Evolutionary conservation across 176 grass and related monocot species (phyloP).

Genomic region (Oryza australiensis): DNA sequence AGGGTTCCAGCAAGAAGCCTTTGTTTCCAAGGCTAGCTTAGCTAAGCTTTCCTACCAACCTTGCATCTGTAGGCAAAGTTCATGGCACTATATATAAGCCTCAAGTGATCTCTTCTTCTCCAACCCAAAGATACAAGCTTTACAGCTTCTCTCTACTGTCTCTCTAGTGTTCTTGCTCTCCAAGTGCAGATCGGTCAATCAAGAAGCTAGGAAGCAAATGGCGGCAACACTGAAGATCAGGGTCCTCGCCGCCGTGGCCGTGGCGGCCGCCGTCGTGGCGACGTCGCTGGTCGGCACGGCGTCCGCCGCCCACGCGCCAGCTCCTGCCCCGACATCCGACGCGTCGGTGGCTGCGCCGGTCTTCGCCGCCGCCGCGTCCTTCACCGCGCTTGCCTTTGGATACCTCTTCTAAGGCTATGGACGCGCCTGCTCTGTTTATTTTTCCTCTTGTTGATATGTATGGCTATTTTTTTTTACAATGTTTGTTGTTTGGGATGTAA

Average conservation of each 20-base stretch:
- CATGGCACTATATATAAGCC: not conserved
- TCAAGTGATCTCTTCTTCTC: not conserved
- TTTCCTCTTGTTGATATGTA: not conserved
- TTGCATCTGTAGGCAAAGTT: too few relatives aligned
- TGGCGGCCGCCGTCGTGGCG: not conserved
- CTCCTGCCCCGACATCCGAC: conserved; percentile 39
- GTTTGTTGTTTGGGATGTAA: not conserved
- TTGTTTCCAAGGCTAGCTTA: conserved; percentile 20
- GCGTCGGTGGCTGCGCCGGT: conserved; percentile 33
- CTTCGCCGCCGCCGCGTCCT: conserved; percentile 20
- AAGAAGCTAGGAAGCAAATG: conserved; percentile 26
- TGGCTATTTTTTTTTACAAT: not conserved
- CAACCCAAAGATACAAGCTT: conserved; percentile 1
- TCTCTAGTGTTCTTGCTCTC: not conserved
- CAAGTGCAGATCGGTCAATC: not conserved
- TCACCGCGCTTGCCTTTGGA: conserved; percentile 38
- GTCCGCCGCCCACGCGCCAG: conserved; percentile 30
- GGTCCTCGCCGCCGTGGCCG: conserved; percentile 38
- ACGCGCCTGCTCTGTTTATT: not conserved
- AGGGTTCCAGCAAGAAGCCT: conserved; percentile 35
- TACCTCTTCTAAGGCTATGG: conserved; percentile 37
- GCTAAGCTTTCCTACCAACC: not conserved
- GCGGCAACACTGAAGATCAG: conserved; percentile 44
- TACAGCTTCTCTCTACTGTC: not conserved
- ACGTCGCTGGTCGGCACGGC: conserved; percentile 32